A percentile compares a stretch with the other conserved stretches of the same genome.
Conservation (phyloP, 2,329 filamentous ascomycete genomes). For the Sporothrix schenckii region DNA sequence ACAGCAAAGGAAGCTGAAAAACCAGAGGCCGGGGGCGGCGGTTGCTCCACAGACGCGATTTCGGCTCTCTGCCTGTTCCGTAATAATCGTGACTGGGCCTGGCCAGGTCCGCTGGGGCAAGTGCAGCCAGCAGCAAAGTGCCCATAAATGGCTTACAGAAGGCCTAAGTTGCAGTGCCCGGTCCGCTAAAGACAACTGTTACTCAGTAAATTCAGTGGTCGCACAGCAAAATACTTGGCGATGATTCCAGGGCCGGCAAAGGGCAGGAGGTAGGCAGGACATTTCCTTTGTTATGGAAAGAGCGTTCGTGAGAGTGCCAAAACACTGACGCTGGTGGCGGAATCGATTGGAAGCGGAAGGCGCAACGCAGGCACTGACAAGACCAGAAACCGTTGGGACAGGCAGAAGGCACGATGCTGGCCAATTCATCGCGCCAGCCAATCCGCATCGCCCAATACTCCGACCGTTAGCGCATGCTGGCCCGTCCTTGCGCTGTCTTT, state of each 20-base stretch:
- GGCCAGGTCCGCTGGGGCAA: neutral
- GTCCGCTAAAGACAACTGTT: neutral
- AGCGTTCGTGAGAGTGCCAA: neutral
- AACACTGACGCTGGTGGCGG: conserved; percentile 14
- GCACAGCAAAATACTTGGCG: neutral
- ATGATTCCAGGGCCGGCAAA: neutral
- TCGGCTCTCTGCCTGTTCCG: conserved; percentile 27
- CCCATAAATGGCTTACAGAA: neutral
- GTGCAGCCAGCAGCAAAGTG: too few relatives aligned
- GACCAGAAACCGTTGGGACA: conserved; percentile 12
- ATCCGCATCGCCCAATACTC: conserved; percentile 4
- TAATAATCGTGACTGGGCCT: conserved; percentile 20
- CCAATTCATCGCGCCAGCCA: neutral
- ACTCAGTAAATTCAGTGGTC: neutral
- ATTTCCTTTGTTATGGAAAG: neutral
- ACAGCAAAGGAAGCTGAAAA: conserved; percentile 27
- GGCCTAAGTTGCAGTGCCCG: neutral
- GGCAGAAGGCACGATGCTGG: conserved; percentile 11
- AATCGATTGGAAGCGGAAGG: conserved; percentile 20
- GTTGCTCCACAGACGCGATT: conserved; percentile 29
- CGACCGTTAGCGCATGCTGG: neutral
- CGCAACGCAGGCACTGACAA: neutral
- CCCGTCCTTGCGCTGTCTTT: conserved; percentile 3
- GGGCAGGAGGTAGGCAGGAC: neutral
- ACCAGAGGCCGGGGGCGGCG: conserved; percentile 14